Evolutionary conservation across 805 yeast species (phyloP), one percentile per base, ranked within the genome.

Genomic region (Komagataella kurtzmanii): DNA sequence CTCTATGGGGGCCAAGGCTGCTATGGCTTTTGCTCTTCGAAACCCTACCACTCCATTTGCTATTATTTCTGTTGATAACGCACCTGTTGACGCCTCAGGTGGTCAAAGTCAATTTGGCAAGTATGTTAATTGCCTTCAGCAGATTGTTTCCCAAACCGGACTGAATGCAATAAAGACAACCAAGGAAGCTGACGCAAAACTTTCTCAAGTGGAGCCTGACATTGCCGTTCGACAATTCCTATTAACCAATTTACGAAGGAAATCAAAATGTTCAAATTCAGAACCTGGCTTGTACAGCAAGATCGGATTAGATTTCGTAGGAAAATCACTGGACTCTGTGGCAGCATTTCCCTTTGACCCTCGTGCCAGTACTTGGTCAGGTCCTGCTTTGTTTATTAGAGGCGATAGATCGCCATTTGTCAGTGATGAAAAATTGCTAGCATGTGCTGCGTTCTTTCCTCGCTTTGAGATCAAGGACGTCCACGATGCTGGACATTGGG

Each of bases 1-100:
- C 62, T 84, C 91, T 0, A 84, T 87, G 93, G 99, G 99, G 6
- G 99, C 96, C 3, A 90, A 91, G 61, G 77, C 91, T 0, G 97
- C 84, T 5, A 90, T 91, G 97, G 89, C 93, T 0, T 71, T 85
- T 4, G 83, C 88, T 0, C 68, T 93, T 53, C 71, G 88, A 50
- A 71, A 76, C 19, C 91, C 90, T 0, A 75, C 77, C 0, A 57
- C 81, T 8, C 80, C 82, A 5, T 71, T 77, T 12, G 72, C 81
- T 67, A 59, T 89, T 48, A 77, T 90, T 3, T 70, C 88, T 5
- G 95, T 93, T 6, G 99, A 91, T 60, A 91, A 90, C 63, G 88
- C 97, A 0, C 98, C 99, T 0, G 78, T 88, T 1, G 80, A 81
- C 53, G 65, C 76, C 21, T 73, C 77, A 0, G 69, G 73, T 3